These are phyloP conservation scores for Stagonosporopsis chrysanthemi DNA, from an alignment of 2,329 filamentous ascomycete species.

Conservation along the genomic window DNA sequence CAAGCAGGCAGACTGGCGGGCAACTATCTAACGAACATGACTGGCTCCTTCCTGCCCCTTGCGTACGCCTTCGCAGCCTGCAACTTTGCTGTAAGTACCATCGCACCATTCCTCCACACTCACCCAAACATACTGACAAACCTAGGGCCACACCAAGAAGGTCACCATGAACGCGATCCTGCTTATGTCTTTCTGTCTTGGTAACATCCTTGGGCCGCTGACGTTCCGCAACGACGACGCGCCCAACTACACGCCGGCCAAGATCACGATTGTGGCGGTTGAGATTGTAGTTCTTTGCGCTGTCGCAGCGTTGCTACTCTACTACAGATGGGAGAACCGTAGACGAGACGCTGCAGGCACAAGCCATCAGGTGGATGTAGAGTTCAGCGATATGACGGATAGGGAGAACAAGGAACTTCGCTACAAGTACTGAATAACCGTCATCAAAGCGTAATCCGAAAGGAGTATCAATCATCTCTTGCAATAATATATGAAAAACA, in stretches of 20 bases:
- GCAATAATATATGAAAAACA: too few species aligned
- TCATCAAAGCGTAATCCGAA: too few species aligned
- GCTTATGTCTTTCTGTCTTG: slow-evolving; percentile 53
- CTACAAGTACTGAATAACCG: slow-evolving; percentile 12
- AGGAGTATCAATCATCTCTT: too few species aligned
- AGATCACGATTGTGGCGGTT: slow-evolving; percentile 51
- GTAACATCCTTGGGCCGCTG: slow-evolving; percentile 53
- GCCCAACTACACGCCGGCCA: slow-evolving; percentile 52
- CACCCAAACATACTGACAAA: not conserved
- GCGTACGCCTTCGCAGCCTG: slow-evolving; percentile 55
- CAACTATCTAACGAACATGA: slow-evolving; percentile 58
- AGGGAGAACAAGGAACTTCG: slow-evolving; percentile 41
- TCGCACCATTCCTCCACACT: not conserved
- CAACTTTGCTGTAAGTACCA: slow-evolving; percentile 46
- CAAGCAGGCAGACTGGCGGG: slow-evolving; percentile 37
- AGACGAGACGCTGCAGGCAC: slow-evolving; percentile 30
- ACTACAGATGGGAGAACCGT: slow-evolving; percentile 41
- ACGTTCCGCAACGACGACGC: slow-evolving; percentile 51
- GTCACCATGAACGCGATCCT: slow-evolving; percentile 63
- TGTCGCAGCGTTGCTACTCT: slow-evolving; percentile 48
- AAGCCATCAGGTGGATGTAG: slow-evolving; percentile 35
- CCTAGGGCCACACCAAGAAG: slow-evolving; percentile 50
- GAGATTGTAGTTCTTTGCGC: slow-evolving; percentile 43
- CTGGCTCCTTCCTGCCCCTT: slow-evolving; percentile 37
- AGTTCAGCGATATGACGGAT: slow-evolving; percentile 50